Conservation (phyloP, 2,329 filamentous ascomycete species). For the Trichoderma cornu-damae region DNA sequence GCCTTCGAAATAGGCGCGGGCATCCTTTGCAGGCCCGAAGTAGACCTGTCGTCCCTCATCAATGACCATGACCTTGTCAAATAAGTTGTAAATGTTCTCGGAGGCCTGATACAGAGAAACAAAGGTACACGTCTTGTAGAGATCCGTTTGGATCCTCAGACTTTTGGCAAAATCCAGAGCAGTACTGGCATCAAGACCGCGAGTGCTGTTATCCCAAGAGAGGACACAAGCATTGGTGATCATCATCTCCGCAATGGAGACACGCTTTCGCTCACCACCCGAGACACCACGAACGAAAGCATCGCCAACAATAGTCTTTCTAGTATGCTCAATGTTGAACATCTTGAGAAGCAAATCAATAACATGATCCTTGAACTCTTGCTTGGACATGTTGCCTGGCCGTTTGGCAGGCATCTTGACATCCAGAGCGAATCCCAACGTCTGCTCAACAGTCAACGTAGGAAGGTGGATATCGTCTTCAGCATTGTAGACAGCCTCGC, state of each 20-base stretch:
- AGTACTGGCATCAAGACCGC: slow-evolving; percentile 63
- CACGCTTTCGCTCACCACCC: slow-evolving; percentile 73
- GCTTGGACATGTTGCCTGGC: slow-evolving; percentile 65
- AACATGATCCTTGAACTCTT: slow-evolving; percentile 71
- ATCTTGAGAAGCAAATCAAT: slow-evolving; percentile 73
- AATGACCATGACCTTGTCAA: slow-evolving; percentile 81
- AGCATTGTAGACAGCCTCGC: slow-evolving; percentile 75
- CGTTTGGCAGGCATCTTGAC: slow-evolving; percentile 79
- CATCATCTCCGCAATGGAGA: slow-evolving; percentile 80
- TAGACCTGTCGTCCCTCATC: slow-evolving; percentile 71
- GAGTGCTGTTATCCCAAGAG: slow-evolving; percentile 71
- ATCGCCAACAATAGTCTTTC: slow-evolving; percentile 79
- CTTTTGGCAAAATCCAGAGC: slow-evolving; percentile 64
- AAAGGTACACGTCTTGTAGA: slow-evolving; percentile 78
- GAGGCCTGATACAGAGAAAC: slow-evolving; percentile 83
- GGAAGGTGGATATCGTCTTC: slow-evolving; percentile 81
- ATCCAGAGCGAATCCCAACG: slow-evolving; percentile 76
- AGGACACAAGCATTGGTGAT: slow-evolving; percentile 66
- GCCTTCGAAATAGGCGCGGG: slow-evolving; percentile 68
- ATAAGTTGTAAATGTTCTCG: slow-evolving; percentile 72
- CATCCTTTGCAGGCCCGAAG: slow-evolving; percentile 64
- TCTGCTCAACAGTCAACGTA: slow-evolving; percentile 82
- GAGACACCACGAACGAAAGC: slow-evolving; percentile 74
- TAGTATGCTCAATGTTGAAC: slow-evolving; percentile 91
- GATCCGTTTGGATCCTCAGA: slow-evolving; percentile 73